Percentiles rank a stretch among this genome's conserved stretches.
Conservation (phyloP, 805 yeast genomes). For the Candida multigemmis region DNA sequence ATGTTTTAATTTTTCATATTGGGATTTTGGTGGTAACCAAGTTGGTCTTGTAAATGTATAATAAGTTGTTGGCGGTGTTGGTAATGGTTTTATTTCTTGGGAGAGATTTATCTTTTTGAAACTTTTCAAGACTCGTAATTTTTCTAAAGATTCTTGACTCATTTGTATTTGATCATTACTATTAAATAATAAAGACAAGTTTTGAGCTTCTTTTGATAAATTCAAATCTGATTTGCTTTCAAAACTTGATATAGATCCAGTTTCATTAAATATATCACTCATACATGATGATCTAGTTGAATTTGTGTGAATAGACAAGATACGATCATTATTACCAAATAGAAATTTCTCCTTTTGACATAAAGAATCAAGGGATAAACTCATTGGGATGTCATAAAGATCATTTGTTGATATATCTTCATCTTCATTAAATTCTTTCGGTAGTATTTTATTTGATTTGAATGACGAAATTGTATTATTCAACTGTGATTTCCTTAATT, state of each 20-base stretch:
- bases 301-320: conserved; percentile 18
- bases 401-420: conserved; percentile 27
- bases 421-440: conserved; percentile 8
- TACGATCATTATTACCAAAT: conserved; percentile 11
- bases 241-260: no score
- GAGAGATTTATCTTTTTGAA: conserved; percentile 8
- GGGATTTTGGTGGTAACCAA: conserved; percentile 58
- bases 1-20: conserved; percentile 45
- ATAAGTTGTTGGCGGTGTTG: conserved; percentile 6
- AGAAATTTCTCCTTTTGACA: conserved; percentile 24
- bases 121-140: conserved; percentile 10
- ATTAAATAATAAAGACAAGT: conserved; percentile 18
- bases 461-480: conserved; percentile 13
- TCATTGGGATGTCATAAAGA: conserved; percentile 57
- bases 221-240: no score
- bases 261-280: no score
- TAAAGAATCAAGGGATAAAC: conserved; percentile 40
- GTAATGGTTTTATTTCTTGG: no score
- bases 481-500: conserved; percentile 14
- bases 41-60: conserved; percentile 50
- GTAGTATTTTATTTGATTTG: conserved; percentile 7
- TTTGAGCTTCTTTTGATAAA: conserved; percentile 26
- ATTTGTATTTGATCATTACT: conserved; percentile 15
- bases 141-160: conserved; percentile 15
- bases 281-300: conserved; percentile 37